Evolutionary conservation across 1,284 basidiomycete species (phyloP), one percentile per base, ranked within the genome.

Genomic region (Austroboletus niveus): DNA sequence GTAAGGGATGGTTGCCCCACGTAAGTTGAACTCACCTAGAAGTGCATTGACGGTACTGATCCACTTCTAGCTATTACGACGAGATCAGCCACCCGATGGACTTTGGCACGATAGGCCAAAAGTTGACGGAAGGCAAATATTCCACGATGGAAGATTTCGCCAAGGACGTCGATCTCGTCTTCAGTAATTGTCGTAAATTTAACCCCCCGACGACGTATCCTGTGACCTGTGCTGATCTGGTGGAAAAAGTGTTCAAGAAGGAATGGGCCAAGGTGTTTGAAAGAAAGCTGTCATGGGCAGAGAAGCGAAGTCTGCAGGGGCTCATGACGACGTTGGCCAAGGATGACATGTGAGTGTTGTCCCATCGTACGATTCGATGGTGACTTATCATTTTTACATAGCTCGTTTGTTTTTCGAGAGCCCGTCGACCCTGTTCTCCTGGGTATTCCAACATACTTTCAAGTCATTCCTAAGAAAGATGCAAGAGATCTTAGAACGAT

Each of bases 61-160:
- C 36, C 11, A 30, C 47, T 12, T 42, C 51, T 51, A 95, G 92
- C 15, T 99, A 99, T 69, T 85, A 90, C 53, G 85, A 97, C 10
- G 97, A 98, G 72, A 98, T 99, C 66, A 76, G 83, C 58, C 73
- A 89, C 57, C 97, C 97, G 7, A 99, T 98, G 94, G 95, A 99
- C 72, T 85, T 98, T 50, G 84, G 84, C 10, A 97, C 95, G 10
- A 92, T 98, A 65, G 69, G 72, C 34, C 76, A 75, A 45, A 94
- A 92, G 64, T 73, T 97, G 48, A 78, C 79, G 38, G 70, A 78
- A 49, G 80, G 79, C 45, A 76, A 79, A 62, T 98, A 97, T 69
- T 62, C 72, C 17, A 85, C 80, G 0, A 91, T 93, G 85, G 90
- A 89, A 49, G 83, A 89, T 2, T 87, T 99, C 58, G 85, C 81